These are phyloP conservation scores for Stentor coeruleus DNA, from an alignment of 73 alveolate species.

Conservation along the genomic window DNA sequence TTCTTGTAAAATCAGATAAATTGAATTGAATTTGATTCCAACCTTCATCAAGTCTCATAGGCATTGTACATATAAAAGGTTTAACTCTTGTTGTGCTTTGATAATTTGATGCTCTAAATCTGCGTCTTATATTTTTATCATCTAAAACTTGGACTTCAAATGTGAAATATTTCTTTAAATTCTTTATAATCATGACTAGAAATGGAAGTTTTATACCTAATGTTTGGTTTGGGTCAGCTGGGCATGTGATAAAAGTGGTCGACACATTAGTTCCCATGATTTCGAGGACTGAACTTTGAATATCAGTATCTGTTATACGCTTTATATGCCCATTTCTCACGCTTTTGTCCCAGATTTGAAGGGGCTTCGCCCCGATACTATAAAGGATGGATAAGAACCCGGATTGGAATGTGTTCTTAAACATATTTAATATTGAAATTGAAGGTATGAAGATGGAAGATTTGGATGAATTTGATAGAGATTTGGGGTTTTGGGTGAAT, in stretches of 20 bases:
- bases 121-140: constrained; percentile 85
- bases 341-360: constrained; percentile 79
- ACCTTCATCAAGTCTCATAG: constrained; percentile 94
- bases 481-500: too few species aligned
- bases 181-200: constrained; percentile 84
- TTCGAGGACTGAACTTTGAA: constrained; percentile 86
- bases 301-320: constrained; percentile 87
- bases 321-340: constrained; percentile 89
- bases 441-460: too few species aligned
- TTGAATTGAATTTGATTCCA: constrained; percentile 93
- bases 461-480: too few species aligned
- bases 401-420: constrained; percentile 78
- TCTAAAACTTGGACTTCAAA: constrained; percentile 89
- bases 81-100: constrained; percentile 86
- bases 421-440: constrained; percentile 40
- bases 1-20: constrained; percentile 90
- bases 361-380: constrained; percentile 83
- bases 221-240: constrained; percentile 79
- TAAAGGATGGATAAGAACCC: constrained; percentile 86
- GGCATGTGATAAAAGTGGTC: constrained; percentile 82
- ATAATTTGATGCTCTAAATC: constrained; percentile 90
- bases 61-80: constrained; percentile 92
- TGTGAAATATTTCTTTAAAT: constrained; percentile 89
- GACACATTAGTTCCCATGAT: constrained; percentile 90
- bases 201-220: constrained; percentile 89